A percentile compares a stretch with the other conserved stretches of the same genome.
Evolutionary conservation across 2,329 filamentous ascomycete genomes (phyloP).

Genomic region (Ophiostoma ulmi): DNA sequence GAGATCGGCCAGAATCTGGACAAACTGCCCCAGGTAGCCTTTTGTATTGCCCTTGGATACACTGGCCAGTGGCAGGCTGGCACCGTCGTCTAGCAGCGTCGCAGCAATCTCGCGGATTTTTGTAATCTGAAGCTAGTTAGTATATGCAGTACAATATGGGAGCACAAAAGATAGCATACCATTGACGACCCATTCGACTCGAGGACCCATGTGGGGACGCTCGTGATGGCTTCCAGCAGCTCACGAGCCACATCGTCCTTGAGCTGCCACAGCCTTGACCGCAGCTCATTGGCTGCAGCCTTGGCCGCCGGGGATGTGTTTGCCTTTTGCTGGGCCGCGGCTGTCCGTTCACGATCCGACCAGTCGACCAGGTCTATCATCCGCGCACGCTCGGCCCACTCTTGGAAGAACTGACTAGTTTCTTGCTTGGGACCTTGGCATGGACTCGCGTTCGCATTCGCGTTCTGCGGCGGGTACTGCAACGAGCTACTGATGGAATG

Average conservation of each 20-base stretch:
- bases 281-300: conserved; percentile 23
- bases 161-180: background rate
- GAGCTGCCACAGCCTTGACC: conserved; percentile 13
- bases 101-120: conserved; percentile 31
- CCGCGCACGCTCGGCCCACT: conserved; percentile 10
- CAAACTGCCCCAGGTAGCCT: conserved; percentile 21
- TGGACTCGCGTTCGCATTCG: background rate
- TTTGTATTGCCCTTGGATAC: conserved; percentile 16
- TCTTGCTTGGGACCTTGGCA: background rate
- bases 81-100: conserved; percentile 27
- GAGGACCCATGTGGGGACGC: conserved; percentile 25
- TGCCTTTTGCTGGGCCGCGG: background rate
- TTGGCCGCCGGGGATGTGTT: conserved; percentile 11
- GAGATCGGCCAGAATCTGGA: conserved; percentile 21
- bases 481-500: background rate
- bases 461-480: background rate
- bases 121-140: conserved; percentile 5
- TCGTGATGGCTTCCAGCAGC: conserved; percentile 19
- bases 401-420: background rate
- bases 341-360: background rate
- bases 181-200: conserved; percentile 29
- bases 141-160: background rate
- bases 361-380: conserved; percentile 6
- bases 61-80: conserved; percentile 11
- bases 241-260: conserved; percentile 18